Base-by-base conservation (phyloP, 2,329 filamentous ascomycete genomes). In the Fusarium nurragi region DNA sequence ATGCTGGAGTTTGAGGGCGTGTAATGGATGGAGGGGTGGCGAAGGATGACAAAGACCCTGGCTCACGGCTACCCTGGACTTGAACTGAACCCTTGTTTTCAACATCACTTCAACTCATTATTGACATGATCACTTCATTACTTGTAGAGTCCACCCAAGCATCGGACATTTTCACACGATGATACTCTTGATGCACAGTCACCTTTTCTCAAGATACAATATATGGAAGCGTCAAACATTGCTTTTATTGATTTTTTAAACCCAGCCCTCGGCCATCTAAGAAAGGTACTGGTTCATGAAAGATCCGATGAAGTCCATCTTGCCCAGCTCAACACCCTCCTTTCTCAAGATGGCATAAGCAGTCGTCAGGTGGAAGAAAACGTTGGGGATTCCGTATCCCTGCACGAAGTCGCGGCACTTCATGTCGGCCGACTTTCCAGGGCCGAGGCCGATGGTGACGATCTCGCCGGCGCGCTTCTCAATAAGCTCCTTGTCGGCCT, bases 281-380 rank as follows among this genome's bases (percentile, higher is more conserved):
- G 56, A 52, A 4, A 74, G n/a, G 56, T 72, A 71, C 61, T 69
- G 61, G 30, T 48, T 66, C 11, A 80, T 19, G 55, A 79, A 81
- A 16, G 69, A 16, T 6, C 13, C 36, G 37, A 87, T 66, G 71
- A 78, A 90, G 69, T 89, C 84, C 49, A 61, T 37, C 80, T 90
- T 90, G 30, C 86, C 87, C 18, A 91, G n/a, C 0, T 79, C 77
- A 23, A 89, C 84, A 2, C 88, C 88, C 75, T 86, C 81, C 70
- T 80, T 83, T 59, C 88, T 79, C 72, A 90, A 70, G 53, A 91
- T 86, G 21, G 75, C 79, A 76, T 91, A 91, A 11, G 85, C 80
- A 13, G 81, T 87, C 4, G 75, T 80, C 14, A 85, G 65, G 71
- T 91, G 89, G 76, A 91, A 91, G 77, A 81, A 89, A 67, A 89